phyloP scores from a whole-genome alignment of 306 rosid genomes.

The Geum urbanum region DNA sequence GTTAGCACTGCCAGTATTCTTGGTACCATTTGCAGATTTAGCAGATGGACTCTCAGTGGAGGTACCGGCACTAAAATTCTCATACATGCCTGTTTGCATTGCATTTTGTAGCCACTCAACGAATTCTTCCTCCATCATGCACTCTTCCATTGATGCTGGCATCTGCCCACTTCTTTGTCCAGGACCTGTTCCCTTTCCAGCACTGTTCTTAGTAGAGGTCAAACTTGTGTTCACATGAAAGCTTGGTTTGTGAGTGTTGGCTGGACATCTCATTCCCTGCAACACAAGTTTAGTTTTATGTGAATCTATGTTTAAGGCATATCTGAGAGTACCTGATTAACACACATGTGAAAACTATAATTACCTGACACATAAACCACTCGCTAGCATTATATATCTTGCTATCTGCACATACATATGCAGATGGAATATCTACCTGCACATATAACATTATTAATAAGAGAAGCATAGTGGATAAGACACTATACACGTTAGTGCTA shows the following conservation, averaged over 20 bases:
- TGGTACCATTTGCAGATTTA: conserved; percentile 50
- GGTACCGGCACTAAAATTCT: conserved; percentile 39
- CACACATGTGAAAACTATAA: conserved; percentile 1
- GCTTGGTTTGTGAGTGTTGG: conserved; percentile 91
- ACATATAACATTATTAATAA: conserved; percentile 20
- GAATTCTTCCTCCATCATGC: conserved; percentile 88
- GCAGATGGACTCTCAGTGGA: conserved; percentile 58
- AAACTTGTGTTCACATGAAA: conserved; percentile 90
- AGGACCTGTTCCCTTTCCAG: conserved; percentile 66
- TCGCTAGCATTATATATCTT: conserved; percentile 81
- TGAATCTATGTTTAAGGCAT: neutral
- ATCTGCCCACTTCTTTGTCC: conserved; percentile 66
- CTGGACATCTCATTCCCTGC: conserved; percentile 98
- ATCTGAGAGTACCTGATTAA: neutral
- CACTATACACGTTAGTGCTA: neutral
- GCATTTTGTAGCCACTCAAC: conserved; percentile 92
- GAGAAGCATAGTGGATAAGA: conserved; percentile 11
- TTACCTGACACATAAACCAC: conserved; percentile 99
- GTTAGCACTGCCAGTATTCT: conserved; percentile 44
- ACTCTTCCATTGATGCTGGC: conserved; percentile 66
- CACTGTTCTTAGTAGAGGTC: conserved; percentile 59
- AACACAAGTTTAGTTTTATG: conserved; percentile 20
- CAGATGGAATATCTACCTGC: conserved; percentile 76
- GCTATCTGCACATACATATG: conserved; percentile 91
- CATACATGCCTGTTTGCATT: conserved; percentile 60